Conservation (phyloP, 2,329 filamentous ascomycete genomes). For the Fusarium sarcochroum region DNA sequence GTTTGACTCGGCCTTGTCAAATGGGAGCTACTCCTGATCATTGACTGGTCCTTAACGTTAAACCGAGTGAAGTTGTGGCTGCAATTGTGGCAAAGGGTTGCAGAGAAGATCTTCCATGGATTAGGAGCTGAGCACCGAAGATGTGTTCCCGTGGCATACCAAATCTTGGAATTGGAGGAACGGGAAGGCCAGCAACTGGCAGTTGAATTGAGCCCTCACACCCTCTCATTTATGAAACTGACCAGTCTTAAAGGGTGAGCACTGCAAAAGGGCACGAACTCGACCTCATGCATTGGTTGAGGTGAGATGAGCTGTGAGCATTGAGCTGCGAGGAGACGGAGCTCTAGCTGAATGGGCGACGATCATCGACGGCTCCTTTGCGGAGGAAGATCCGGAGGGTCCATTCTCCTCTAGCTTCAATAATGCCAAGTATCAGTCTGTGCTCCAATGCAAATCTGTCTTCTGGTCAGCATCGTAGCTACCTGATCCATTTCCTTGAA, state of each 20-base stretch:
- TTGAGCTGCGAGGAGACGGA: constrained; percentile 29
- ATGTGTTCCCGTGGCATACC: constrained; percentile 44
- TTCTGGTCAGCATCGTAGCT: neutral
- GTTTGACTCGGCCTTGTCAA: constrained; percentile 30
- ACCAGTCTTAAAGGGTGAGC: constrained; percentile 35
- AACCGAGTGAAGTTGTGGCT: constrained; percentile 37
- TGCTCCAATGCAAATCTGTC: neutral
- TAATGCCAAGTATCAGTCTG: constrained; percentile 8
- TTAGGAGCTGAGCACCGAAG: constrained; percentile 19
- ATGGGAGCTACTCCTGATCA: neutral
- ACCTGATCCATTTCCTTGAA: constrained; percentile 3
- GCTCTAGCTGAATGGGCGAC: constrained; percentile 32
- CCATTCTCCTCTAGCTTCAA: constrained; percentile 11
- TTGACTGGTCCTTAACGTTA: constrained; percentile 2
- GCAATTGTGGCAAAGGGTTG: constrained; percentile 42
- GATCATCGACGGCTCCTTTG: constrained; percentile 42
- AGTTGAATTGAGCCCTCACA: constrained; percentile 25
- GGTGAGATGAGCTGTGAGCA: constrained; percentile 29
- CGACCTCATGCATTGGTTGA: constrained; percentile 37
- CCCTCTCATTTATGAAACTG: constrained; percentile 18
- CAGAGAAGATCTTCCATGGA: constrained; percentile 28
- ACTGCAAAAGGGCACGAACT: constrained; percentile 37
- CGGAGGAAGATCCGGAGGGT: constrained; percentile 43
- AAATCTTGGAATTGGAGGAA: constrained; percentile 39
- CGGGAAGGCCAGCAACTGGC: constrained; percentile 39